Evolutionary conservation across 2,329 filamentous ascomycete genomes (phyloP).

Genomic region (Aphanocladium album): DNA sequence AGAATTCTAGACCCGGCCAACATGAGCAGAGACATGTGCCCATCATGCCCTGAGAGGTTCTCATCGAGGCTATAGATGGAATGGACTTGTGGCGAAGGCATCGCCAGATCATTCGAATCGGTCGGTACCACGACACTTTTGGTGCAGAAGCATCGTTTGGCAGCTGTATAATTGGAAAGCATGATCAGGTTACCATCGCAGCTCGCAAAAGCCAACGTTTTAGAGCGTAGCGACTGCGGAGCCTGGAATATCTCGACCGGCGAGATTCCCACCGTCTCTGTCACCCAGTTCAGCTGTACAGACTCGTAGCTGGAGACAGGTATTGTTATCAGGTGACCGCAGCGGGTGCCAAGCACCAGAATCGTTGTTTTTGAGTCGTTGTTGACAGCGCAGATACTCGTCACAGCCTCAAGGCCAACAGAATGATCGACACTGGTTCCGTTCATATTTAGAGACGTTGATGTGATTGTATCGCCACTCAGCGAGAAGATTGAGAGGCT

Average conservation of each 20-base stretch:
- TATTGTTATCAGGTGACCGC: conserved; percentile 45
- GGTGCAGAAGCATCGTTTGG: conserved; percentile 28
- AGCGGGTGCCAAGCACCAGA: conserved; percentile 45
- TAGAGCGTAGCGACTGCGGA: conserved; percentile 20
- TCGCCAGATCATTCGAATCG: conserved; percentile 42
- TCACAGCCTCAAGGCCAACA: conserved; percentile 36
- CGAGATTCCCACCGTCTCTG: conserved; percentile 32
- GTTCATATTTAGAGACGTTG: background rate
- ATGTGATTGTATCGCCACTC: background rate
- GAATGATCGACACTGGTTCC: background rate
- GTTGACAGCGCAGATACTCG: conserved; percentile 36
- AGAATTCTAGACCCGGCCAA: conserved; percentile 46
- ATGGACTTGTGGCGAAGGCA: conserved; percentile 43
- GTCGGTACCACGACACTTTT: conserved; percentile 48
- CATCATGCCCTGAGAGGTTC: conserved; percentile 32
- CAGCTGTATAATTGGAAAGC: conserved; percentile 33
- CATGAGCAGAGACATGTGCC: conserved; percentile 43
- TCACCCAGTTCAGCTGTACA: conserved; percentile 22
- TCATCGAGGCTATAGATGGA: conserved; percentile 39
- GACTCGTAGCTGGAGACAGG: conserved; percentile 18
- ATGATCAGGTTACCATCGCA: conserved; percentile 45
- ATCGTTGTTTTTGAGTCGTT: conserved; percentile 23
- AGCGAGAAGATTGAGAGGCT: conserved; percentile 5
- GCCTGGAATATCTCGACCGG: conserved; percentile 30
- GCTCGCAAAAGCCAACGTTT: conserved; percentile 35